These are phyloP conservation scores for Populus davidiana DNA, from an alignment of 345 rosid species.

Conservation along the genomic window DNA sequence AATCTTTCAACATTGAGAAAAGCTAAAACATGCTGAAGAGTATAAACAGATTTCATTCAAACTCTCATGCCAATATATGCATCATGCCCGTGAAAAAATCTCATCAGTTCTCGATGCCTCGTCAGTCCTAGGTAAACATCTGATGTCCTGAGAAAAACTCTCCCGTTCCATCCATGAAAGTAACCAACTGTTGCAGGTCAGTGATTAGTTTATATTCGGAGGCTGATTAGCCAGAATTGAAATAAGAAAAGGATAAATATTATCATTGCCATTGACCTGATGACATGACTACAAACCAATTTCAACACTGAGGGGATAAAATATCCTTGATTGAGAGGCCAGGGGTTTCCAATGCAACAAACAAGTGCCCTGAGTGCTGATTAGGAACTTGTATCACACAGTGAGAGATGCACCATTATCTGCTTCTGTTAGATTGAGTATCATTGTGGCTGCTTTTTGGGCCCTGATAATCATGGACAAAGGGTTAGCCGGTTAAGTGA, in stretches of 20 bases:
- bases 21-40: too few relatives aligned
- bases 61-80: too few relatives aligned
- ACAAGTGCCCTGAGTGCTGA: neutral
- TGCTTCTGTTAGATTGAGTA: slow-evolving; percentile 75
- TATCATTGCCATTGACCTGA: too few relatives aligned
- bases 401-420: slow-evolving; percentile 96
- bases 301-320: neutral
- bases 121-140: too few relatives aligned
- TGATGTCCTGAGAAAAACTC: neutral
- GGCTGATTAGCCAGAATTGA: neutral
- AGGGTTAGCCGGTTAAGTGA: neutral
- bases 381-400: slow-evolving; percentile 33
- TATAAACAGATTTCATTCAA: too few relatives aligned
- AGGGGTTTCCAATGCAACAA: neutral
- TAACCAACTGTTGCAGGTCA: neutral
- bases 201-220: neutral
- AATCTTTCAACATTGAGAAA: too few relatives aligned
- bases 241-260: too few relatives aligned
- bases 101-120: too few relatives aligned
- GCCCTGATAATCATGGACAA: slow-evolving; percentile 50
- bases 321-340: neutral
- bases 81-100: too few relatives aligned
- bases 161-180: neutral
- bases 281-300: neutral
- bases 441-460: slow-evolving; percentile 77